Evolutionary conservation across 768 basidiomycete genomes (phyloP), one percentile per base, ranked within the genome.

Genomic region (Naematelia aurantialba): DNA sequence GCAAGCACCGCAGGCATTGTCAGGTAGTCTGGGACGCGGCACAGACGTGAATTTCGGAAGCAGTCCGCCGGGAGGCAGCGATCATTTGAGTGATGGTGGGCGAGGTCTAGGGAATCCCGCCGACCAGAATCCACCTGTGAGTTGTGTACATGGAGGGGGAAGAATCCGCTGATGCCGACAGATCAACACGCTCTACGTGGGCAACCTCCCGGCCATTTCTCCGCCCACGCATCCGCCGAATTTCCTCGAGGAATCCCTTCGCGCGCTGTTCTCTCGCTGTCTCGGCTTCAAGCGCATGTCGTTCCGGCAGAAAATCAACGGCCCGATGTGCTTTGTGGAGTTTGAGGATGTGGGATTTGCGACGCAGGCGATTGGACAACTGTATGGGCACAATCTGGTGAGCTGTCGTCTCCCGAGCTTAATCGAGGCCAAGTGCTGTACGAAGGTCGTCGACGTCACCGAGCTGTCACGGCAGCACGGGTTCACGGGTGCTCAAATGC

Each of bases 291-390:
- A 90, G 58, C 89, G 93, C 68, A 82, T 99, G 62, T 91, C 87
- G 71, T 98, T 92, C 81, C 82, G 93, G 54, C 91, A 94, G 72
- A 99, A 99, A 80, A 89, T 85, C 75, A 93, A 93, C 68, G 93
- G 96, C 0, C 94, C 94, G 5, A 98, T 98, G 93, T 98, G 96
- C 78, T 98, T 98, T 76, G 92, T 98, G 46, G 96, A 99, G 89
- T 99, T 98, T 66, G 90, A 96, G 58, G 91, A 93, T 73, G 90
- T 96, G 21, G 77, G 81, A 10, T 84, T 81, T 70, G 96, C 96
- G 10, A 85, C 89, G 5, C 85, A 84, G 73, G 89, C 94, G n/a
- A 81, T 98, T 69, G 84, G 87, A 59, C 88, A 92, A 48, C 81
- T 97, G 61, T 91, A 96, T 57, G 96, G 96, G 24, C 83, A 92